phyloP scores from a whole-genome alignment of 345 rosid species.

The Eucalyptus urophylla region DNA sequence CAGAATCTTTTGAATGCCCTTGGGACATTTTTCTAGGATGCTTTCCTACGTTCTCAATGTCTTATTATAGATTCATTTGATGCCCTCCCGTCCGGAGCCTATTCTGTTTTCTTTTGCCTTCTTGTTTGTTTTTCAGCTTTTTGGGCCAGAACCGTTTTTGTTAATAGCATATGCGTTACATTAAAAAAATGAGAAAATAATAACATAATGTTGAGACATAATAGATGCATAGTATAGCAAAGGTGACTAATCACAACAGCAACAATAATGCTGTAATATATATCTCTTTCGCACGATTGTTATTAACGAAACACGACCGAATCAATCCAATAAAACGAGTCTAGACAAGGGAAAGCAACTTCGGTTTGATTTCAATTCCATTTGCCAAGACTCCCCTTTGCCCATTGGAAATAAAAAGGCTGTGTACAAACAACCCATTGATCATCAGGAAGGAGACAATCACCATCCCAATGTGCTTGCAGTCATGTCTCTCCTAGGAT shows the following conservation, averaged over 20 bases:
- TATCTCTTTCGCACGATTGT: background rate
- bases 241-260: background rate
- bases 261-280: background rate
- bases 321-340: background rate
- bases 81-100: background rate
- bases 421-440: background rate
- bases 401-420: background rate
- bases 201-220: background rate
- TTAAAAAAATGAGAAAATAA: background rate
- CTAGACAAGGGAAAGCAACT: background rate
- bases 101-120: background rate
- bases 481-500: background rate
- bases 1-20: background rate
- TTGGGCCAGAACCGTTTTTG: background rate
- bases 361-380: background rate
- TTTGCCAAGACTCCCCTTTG: background rate
- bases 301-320: background rate
- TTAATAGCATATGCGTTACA: background rate
- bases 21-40: background rate
- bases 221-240: background rate
- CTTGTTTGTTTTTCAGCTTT: background rate
- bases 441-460: background rate
- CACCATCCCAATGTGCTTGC: background rate
- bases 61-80: background rate
- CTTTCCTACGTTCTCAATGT: background rate